Conservation (phyloP, 2,329 filamentous ascomycete species). For the Aspergillus tubingensis region DNA sequence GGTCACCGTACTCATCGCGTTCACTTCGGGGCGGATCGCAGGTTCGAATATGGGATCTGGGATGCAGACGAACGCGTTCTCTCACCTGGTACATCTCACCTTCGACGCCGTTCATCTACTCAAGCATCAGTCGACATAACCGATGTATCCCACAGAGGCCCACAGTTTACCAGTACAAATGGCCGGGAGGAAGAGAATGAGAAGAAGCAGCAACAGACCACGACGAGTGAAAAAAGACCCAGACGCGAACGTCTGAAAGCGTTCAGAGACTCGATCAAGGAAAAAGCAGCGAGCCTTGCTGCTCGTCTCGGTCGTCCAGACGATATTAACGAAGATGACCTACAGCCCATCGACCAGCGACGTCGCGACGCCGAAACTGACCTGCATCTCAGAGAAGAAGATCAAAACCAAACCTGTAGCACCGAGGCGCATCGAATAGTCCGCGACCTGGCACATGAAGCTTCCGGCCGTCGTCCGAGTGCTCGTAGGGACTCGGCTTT, state of each 20-base stretch:
- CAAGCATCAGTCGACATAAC: constrained; percentile 2
- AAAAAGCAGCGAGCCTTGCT: neutral
- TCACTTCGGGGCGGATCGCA: constrained; percentile 1
- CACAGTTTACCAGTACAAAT: neutral
- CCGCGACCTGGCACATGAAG: neutral
- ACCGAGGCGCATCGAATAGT: constrained; percentile 6
- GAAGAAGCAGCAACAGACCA: neutral
- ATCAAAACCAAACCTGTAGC: neutral
- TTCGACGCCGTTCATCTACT: constrained; percentile 2
- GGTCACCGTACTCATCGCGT: neutral
- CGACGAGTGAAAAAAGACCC: neutral
- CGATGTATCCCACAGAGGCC: neutral
- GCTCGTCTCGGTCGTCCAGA: constrained; percentile 5
- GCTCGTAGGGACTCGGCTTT: neutral
- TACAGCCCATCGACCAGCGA: constrained; percentile 5
- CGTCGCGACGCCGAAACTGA: neutral
- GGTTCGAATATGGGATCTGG: neutral
- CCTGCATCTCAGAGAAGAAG: neutral
- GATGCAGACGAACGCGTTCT: neutral
- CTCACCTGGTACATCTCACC: neutral
- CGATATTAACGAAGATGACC: constrained; percentile 3
- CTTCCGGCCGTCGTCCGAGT: neutral
- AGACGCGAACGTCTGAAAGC: neutral
- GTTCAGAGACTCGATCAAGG: neutral
- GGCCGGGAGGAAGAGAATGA: neutral